A percentile compares a stretch with the other conserved stretches of the same genome.
phyloP scores from a whole-genome alignment of 2,329 filamentous ascomycete genomes.

The Cucurbitaria berberidis region DNA sequence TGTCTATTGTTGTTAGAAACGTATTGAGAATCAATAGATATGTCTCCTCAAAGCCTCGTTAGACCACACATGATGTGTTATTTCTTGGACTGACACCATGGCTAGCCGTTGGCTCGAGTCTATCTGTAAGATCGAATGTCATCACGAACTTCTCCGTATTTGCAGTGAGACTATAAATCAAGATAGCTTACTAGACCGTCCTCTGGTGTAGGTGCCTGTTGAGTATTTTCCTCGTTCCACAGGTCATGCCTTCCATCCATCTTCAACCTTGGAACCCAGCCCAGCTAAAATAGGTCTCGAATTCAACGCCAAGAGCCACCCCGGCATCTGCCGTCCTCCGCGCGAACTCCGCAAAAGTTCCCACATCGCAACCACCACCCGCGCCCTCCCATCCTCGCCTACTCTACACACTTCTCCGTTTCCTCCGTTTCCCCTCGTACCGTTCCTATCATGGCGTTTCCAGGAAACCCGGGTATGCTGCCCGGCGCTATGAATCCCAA shows the following conservation, averaged over 20 bases:
- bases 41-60: background rate
- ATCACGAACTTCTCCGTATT: too few relatives aligned
- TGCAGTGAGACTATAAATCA: too few relatives aligned
- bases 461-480: constrained; percentile 32
- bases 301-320: constrained; percentile 1
- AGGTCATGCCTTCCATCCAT: background rate
- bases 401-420: background rate
- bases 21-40: constrained; percentile 16
- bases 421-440: background rate
- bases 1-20: constrained; percentile 8
- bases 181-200: too few relatives aligned
- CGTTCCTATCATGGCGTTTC: constrained; percentile 39
- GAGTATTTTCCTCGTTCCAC: background rate
- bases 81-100: too few relatives aligned
- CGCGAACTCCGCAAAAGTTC: constrained; percentile 44
- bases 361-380: constrained; percentile 15
- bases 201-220: too few relatives aligned
- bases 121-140: too few relatives aligned
- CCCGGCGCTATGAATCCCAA: constrained; percentile 41
- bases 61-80: background rate
- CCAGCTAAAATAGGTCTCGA: background rate
- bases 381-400: background rate
- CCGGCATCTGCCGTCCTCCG: constrained; percentile 43
- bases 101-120: too few relatives aligned
- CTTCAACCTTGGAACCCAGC: background rate